These are phyloP conservation scores for Fusarium albidum DNA, from an alignment of 2,329 filamentous ascomycete genomes.

Conservation along the genomic window DNA sequence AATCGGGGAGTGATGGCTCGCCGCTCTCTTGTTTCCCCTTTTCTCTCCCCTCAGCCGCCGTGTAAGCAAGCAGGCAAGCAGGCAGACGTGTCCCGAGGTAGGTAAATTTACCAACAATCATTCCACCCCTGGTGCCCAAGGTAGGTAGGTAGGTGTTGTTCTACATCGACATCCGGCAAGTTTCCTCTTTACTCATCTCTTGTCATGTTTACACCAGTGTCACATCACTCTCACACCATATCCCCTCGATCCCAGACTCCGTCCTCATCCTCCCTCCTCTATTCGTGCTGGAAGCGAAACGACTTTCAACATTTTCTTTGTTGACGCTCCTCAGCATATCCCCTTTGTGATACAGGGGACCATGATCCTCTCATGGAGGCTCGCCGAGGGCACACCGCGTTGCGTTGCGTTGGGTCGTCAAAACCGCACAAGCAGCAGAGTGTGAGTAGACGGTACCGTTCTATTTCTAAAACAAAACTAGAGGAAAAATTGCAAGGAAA, in stretches of 20 bases:
- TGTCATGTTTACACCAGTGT: slow-evolving; percentile 22
- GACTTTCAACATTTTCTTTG: background rate
- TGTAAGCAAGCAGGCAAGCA: too few relatives aligned
- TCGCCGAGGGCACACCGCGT: slow-evolving; percentile 20
- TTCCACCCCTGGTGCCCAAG: background rate
- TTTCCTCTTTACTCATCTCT: slow-evolving; percentile 5
- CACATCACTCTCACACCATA: slow-evolving; percentile 26
- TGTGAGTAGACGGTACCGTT: slow-evolving; percentile 17
- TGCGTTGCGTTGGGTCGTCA: slow-evolving; percentile 10
- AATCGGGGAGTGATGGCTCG: too few relatives aligned
- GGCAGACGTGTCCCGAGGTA: background rate
- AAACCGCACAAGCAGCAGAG: slow-evolving; percentile 12
- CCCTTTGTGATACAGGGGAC: slow-evolving; percentile 7
- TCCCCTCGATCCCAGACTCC: slow-evolving; percentile 7
- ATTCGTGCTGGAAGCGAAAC: slow-evolving; percentile 1
- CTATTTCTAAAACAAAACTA: slow-evolving; percentile 17
- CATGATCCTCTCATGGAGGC: slow-evolving; percentile 11
- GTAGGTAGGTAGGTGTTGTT: too few relatives aligned
- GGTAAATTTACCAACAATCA: background rate
- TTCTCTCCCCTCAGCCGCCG: too few relatives aligned
- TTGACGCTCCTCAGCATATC: slow-evolving; percentile 3
- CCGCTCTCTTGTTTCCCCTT: too few relatives aligned
- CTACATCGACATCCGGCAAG: background rate
- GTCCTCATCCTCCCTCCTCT: background rate
- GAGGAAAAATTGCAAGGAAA: background rate